A percentile compares a stretch with the other conserved stretches of the same genome.
phyloP scores from a whole-genome alignment of 441 rosid species.

The Melastoma candidum region DNA sequence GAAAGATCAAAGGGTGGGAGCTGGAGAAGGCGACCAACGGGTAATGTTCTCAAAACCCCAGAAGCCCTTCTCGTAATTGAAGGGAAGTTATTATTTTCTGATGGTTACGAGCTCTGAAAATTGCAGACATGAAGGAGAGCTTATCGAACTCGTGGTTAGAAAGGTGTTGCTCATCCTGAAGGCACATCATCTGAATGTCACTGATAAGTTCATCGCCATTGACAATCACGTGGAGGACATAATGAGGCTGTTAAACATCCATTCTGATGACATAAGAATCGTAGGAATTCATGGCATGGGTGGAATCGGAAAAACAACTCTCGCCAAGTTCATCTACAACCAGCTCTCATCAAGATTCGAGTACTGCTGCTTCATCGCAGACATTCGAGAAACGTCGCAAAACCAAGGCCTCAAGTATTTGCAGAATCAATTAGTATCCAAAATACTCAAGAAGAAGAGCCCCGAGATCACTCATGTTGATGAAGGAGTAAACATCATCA shows the following conservation, averaged over 20 bases:
- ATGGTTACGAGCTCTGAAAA: not conserved
- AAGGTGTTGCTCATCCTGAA: constrained; percentile 14
- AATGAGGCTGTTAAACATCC: constrained; percentile 13
- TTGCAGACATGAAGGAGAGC: constrained; percentile 13
- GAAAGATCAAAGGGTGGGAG: constrained; percentile 14
- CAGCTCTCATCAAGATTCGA: constrained; percentile 12
- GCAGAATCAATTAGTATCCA: constrained; percentile 12
- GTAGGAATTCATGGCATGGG: constrained; percentile 16
- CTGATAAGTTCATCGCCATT: constrained; percentile 10
- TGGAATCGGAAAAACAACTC: constrained; percentile 16
- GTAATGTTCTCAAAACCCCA: constrained; percentile 2
- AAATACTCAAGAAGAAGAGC: constrained; percentile 13
- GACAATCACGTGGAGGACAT: constrained; percentile 10
- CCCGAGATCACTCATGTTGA: constrained; percentile 14
- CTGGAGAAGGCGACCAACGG: constrained; percentile 12
- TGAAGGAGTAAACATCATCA: constrained; percentile 14
- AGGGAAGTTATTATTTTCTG: not conserved
- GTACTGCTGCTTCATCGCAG: constrained; percentile 14
- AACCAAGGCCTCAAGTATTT: constrained; percentile 6
- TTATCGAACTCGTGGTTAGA: constrained; percentile 8
- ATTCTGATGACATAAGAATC: constrained; percentile 14
- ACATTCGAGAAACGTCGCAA: constrained; percentile 14
- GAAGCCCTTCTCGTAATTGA: not conserved
- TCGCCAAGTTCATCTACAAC: constrained; percentile 13
- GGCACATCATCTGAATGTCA: constrained; percentile 12